phyloP scores from a whole-genome alignment of 768 basidiomycete species.

The Boletus subparvulus region DNA sequence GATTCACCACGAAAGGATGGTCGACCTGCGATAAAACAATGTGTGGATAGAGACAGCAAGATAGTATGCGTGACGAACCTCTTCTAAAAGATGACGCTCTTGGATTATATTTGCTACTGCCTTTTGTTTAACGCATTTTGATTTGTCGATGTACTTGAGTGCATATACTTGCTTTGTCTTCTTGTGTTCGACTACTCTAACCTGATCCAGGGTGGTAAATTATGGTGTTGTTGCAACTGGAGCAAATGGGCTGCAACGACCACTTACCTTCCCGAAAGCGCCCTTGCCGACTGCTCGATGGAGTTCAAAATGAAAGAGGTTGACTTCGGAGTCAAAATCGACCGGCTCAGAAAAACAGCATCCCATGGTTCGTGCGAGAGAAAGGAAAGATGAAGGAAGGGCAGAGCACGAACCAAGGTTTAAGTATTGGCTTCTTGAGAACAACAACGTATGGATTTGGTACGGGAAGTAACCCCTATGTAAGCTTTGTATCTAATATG shows the following conservation, averaged over 20 bases:
- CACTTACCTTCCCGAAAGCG: conserved; percentile 90
- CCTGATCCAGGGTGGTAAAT: conserved; percentile 44
- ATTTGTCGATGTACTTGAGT: conserved; percentile 97
- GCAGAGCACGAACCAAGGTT: conserved; percentile 17
- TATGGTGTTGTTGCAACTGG: background rate
- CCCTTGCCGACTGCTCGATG: conserved; percentile 95
- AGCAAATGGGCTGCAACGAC: background rate
- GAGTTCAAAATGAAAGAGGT: conserved; percentile 95
- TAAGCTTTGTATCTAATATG: conserved; percentile 26
- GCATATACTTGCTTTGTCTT: conserved; percentile 89
- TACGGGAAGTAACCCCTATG: conserved; percentile 4
- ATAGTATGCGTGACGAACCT: conserved; percentile 50
- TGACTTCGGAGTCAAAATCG: conserved; percentile 81
- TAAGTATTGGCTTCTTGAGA: conserved; percentile 30
- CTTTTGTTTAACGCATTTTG: conserved; percentile 85
- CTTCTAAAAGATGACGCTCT: conserved; percentile 88
- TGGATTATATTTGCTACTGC: conserved; percentile 93
- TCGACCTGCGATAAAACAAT: conserved; percentile 56
- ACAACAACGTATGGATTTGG: conserved; percentile 37
- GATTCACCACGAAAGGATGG: conserved; percentile 85
- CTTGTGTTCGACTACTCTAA: conserved; percentile 96
- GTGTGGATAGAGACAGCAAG: conserved; percentile 10
- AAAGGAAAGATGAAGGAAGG: conserved; percentile 31
- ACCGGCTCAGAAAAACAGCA: conserved; percentile 68
- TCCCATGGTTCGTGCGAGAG: conserved; percentile 54